Evolutionary conservation across 768 basidiomycete genomes (phyloP).

Genomic region (Pleurotus giganteus): DNA sequence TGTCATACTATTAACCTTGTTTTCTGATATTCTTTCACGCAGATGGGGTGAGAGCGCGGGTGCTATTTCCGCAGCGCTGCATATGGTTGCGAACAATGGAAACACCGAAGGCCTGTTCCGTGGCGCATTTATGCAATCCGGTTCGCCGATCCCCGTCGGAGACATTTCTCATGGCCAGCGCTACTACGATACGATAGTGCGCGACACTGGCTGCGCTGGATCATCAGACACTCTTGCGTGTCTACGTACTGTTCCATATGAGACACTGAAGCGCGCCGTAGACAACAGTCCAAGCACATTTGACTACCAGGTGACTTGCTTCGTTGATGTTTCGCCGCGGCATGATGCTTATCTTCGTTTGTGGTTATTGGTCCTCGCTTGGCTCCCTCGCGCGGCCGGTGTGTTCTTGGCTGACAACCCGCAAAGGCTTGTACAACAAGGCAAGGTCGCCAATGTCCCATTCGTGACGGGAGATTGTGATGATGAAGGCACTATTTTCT

Average conservation of each 20-base stretch:
- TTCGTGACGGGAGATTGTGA: slow-evolving; percentile 53
- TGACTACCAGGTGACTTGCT: slow-evolving; percentile 37
- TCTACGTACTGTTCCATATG: slow-evolving; percentile 37
- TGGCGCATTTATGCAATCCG: slow-evolving; percentile 50
- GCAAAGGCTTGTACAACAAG: slow-evolving; percentile 37
- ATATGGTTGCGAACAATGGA: slow-evolving; percentile 46
- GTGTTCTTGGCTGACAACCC: slow-evolving; percentile 43
- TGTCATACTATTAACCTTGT: not conserved
- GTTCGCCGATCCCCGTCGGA: slow-evolving; percentile 45
- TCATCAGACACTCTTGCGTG: slow-evolving; percentile 42
- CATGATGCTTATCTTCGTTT: not conserved
- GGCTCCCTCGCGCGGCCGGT: slow-evolving; percentile 50
- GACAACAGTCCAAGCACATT: slow-evolving; percentile 40
- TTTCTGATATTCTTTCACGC: not conserved
- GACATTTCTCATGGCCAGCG: slow-evolving; percentile 42
- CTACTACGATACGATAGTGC: slow-evolving; percentile 43
- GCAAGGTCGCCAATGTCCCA: slow-evolving; percentile 44
- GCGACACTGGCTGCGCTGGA: slow-evolving; percentile 36
- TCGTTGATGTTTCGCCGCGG: not conserved
- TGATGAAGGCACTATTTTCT: slow-evolving; percentile 58
- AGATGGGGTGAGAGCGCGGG: slow-evolving; percentile 60
- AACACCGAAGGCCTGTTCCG: slow-evolving; percentile 48
- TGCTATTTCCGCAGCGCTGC: slow-evolving; percentile 48
- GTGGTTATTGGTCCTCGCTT: slow-evolving; percentile 40
- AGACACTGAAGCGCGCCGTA: slow-evolving; percentile 38